Conservation (phyloP, 768 basidiomycete species). For the Leccinum fibrillosum region DNA sequence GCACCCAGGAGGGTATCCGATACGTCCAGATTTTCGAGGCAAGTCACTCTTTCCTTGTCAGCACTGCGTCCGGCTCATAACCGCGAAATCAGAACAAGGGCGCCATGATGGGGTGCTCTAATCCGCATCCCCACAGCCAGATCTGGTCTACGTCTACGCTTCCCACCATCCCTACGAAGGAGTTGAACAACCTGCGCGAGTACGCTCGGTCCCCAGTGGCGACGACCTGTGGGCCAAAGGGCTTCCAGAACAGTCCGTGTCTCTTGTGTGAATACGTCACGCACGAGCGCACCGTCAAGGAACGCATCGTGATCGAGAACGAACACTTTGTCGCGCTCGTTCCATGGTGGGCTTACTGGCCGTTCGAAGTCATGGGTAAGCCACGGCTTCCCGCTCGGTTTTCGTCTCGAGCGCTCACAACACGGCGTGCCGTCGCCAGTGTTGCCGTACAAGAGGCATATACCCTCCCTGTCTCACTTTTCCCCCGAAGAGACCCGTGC, state of each 20-base stretch:
- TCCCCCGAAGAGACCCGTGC: conserved; percentile 55
- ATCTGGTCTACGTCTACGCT: conserved; percentile 76
- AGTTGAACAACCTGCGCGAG: conserved; percentile 52
- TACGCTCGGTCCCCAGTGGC: conserved; percentile 40
- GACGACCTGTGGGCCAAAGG: conserved; percentile 48
- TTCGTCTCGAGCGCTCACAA: conserved; percentile 4
- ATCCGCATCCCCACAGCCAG: conserved; percentile 93
- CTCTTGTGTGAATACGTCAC: conserved; percentile 79
- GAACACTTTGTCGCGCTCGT: conserved; percentile 81
- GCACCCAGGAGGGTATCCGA: conserved; percentile 60
- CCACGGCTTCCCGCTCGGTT: conserved; percentile 8
- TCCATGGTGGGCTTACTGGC: conserved; percentile 97
- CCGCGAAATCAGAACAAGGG: conserved; percentile 70
- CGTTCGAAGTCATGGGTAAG: conserved; percentile 75
- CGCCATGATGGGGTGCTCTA: conserved; percentile 92
- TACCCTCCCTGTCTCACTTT: conserved; percentile 66
- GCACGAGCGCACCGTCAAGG: conserved; percentile 52
- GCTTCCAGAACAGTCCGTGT: conserved; percentile 57
- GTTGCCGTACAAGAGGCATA: conserved; percentile 74
- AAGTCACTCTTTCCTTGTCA: conserved; percentile 2
- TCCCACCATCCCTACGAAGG: conserved; percentile 67
- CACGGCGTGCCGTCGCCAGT: conserved; percentile 39
- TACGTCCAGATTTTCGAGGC: conserved; percentile 92
- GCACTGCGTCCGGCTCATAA: background rate
- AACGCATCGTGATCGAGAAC: conserved; percentile 68